Base-by-base conservation (phyloP, 2,329 filamentous ascomycete species). In the Penicillium aurantiogriseum region DNA sequence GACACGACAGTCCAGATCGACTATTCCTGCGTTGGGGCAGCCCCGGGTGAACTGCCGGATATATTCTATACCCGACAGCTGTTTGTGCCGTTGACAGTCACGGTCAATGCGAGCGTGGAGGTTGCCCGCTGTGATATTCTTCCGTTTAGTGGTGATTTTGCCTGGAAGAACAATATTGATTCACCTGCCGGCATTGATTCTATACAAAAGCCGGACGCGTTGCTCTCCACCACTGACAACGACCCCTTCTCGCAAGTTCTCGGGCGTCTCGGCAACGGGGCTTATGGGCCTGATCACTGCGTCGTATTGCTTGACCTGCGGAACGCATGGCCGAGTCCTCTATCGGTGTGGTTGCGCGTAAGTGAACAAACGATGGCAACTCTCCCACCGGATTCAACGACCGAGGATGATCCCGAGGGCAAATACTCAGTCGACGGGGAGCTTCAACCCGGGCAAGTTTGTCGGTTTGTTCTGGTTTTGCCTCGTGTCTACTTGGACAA, bases 61-160 rank as follows among this genome's bases (percentile, higher is more conserved):
- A 82, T 85, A 35, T 96, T 96, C 69, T 91, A 92, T 69, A 96
- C 92, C 0, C 84, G 92, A 39, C 90, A 94, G 69, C 82, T 96
- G 17, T 87, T 88, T 19, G 80, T 96, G 29, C 89, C 91, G 15
- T 79, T 97, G 56, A 90, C 88, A 0, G 85, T 97, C 17, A 97
- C 93, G 5, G 93, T 97, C 47, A 97, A 97, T 69, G 90, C 92
- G 4, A 94, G 91, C 68, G 82, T 97, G 27, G 91, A 97, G 68
- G 80, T 97, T 10, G 83, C 87, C 35, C 84, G 91, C 38, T 86
- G 92, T 63, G 92, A 97, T 68, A 81, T 95, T 19, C 74, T 94
- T 35, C 87, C 91, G 0, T 82, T 96, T 11, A 85, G 85, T 47
- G 83, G 85, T 11, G 80, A 84, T 48, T 85, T 94, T 51, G 88